Base-by-base conservation (phyloP, 163 green algal species). In the Chlorella variabilis region DNA sequence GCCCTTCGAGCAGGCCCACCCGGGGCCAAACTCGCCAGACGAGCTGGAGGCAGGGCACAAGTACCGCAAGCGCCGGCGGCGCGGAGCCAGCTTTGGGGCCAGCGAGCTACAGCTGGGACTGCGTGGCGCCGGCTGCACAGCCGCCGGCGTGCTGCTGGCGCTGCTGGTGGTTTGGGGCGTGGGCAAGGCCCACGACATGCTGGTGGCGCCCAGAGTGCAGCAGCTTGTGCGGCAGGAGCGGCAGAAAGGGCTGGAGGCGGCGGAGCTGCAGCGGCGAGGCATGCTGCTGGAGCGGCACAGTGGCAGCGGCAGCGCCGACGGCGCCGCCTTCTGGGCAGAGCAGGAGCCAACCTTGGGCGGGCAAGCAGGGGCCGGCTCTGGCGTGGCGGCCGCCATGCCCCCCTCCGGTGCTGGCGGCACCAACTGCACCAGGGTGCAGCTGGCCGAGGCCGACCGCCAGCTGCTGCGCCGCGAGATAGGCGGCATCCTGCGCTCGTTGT, bases 401-500 rank as follows among this genome's bases (percentile, higher is more conserved):
- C n/a, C n/a, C n/a, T n/a, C n/a, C n/a, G 27, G 70, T 15, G 23
- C 23, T 6, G 31, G 48, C 70, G 34, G 31, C 29, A 21, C 33
- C 11, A 66, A 66, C 71, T 54, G 49, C 71, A 66, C 21, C 48
- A 3, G 48, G 18, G 34, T 41, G 4, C 23, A 27, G 1, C 75
- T 81, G 31, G 41, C 31, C 2, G 25, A 25, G 11, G 59, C 59
- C 18, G 75, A 81, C 21, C 59, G 59, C 68, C 15, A 67, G 34
- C 23, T 68, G 8, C 34, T 78, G 13, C 34, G 36, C 2, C 71
- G 36, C 23, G 71, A 69, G 71, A 68, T 78, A 11, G 71, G 34
- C 63, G 33, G 15, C 34, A 71, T 71, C 17, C 48, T 48, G 31
- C 36, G 36, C 23, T 51, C 71, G 9, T 34, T 78, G 51, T 68